Percentiles rank a stretch among this genome's conserved stretches.
These are phyloP conservation scores for Raphanus sativus DNA, from an alignment of 345 rosid genomes.

Conservation along the genomic window DNA sequence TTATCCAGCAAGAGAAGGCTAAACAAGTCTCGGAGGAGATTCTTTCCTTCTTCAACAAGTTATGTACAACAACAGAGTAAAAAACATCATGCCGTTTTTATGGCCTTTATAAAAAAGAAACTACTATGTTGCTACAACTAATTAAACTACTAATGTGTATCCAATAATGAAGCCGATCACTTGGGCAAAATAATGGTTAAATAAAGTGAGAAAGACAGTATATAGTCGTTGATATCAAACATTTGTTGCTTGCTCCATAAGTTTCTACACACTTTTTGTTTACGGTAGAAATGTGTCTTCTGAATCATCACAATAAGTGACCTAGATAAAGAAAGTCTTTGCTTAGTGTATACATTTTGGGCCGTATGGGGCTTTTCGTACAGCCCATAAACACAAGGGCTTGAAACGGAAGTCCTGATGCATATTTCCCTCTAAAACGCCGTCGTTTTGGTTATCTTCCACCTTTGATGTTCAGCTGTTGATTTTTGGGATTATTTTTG, in stretches of 20 bases:
- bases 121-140: background rate
- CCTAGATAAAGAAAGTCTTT: no score
- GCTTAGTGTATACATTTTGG: background rate
- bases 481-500: background rate
- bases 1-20: slow-evolving; percentile 59
- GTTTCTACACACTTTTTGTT: background rate
- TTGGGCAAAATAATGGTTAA: background rate
- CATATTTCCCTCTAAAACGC: background rate
- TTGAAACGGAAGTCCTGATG: background rate
- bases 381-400: background rate
- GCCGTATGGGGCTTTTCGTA: background rate
- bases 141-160: background rate
- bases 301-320: background rate
- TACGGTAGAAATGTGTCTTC: background rate
- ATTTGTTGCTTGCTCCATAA: background rate
- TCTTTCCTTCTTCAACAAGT: slow-evolving; percentile 46
- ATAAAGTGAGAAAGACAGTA: no score
- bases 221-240: no score
- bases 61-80: slow-evolving; percentile 17
- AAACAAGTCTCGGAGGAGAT: slow-evolving; percentile 57
- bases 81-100: background rate
- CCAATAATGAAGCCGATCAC: background rate
- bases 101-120: background rate
- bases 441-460: background rate
- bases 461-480: background rate